Evolutionary conservation across 345 rosid species (phyloP).

Genomic region (Eucalyptus marginata): DNA sequence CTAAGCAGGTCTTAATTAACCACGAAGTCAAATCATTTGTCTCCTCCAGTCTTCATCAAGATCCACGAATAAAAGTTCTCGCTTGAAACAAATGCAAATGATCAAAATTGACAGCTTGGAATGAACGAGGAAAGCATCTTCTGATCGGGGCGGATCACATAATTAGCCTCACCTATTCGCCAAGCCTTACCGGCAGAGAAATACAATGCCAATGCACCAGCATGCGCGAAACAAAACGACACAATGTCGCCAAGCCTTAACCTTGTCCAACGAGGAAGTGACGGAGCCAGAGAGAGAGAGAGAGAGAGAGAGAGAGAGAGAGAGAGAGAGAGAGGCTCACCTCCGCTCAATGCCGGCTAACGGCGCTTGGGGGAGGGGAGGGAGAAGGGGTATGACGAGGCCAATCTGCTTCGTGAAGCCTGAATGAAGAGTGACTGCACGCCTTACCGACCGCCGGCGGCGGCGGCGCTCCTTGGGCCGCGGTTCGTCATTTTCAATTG

Average conservation of each 20-base stretch:
- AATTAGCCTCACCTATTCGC: neutral
- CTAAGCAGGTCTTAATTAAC: too few species aligned
- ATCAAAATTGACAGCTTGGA: neutral
- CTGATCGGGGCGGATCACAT: neutral
- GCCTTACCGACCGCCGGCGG: neutral
- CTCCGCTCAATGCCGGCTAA: neutral
- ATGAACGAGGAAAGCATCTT: neutral
- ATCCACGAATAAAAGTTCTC: too few species aligned
- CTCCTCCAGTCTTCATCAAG: too few species aligned
- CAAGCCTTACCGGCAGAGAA: neutral
- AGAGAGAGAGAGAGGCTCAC: neutral
- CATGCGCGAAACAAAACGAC: neutral
- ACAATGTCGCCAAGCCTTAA: neutral
- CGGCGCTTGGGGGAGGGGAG: neutral
- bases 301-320: too few species aligned
- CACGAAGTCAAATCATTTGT: too few species aligned
- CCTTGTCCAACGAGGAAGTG: neutral
- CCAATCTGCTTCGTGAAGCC: neutral
- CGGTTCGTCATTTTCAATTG: neutral
- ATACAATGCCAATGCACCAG: neutral
- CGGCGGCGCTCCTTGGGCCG: neutral
- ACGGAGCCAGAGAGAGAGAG: too few species aligned
- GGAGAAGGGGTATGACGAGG: neutral
- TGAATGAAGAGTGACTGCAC: neutral
- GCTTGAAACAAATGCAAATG: neutral